Evolutionary conservation across 202 grass and related monocot genomes (phyloP).

Genomic region (Elaeis oleifera): DNA sequence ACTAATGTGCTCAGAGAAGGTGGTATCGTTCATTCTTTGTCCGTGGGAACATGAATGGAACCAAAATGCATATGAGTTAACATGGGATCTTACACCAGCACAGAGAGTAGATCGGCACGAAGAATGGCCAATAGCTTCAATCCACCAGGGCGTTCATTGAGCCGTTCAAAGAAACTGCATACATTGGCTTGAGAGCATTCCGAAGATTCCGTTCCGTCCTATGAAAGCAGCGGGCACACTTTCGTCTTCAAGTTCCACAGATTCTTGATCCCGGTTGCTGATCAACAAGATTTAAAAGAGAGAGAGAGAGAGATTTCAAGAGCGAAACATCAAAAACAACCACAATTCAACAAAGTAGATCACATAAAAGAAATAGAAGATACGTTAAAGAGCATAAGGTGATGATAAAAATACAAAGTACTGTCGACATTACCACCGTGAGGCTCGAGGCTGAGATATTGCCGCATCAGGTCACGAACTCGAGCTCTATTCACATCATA

Average conservation of each 20-base stretch:
- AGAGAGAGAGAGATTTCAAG: too few species aligned
- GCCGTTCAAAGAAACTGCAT: conserved; percentile 56
- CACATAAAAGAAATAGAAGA: neutral
- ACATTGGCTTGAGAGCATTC: conserved; percentile 55
- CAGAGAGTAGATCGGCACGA: conserved; percentile 67
- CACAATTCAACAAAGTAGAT: neutral
- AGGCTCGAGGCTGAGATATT: conserved; percentile 53
- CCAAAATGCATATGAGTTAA: neutral
- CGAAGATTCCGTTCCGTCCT: conserved; percentile 71
- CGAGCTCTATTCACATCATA: conserved; percentile 71
- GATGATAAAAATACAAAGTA: neutral
- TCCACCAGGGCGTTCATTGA: conserved; percentile 74
- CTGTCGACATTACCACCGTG: conserved; percentile 4
- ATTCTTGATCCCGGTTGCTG: conserved; percentile 13
- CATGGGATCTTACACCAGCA: conserved; percentile 44
- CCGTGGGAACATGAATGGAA: too few species aligned
- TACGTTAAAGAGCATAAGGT: too few species aligned
- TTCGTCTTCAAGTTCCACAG: conserved; percentile 33
- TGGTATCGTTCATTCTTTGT: too few species aligned
- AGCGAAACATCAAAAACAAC: too few species aligned
- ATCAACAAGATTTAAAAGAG: conserved; percentile 10
- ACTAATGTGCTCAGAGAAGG: too few species aligned
- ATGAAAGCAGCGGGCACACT: conserved; percentile 41
- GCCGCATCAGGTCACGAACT: conserved; percentile 63
- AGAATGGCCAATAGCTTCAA: conserved; percentile 71